Conservation (phyloP, 2,329 filamentous ascomycete genomes). For the Exserohilum rostratum region DNA sequence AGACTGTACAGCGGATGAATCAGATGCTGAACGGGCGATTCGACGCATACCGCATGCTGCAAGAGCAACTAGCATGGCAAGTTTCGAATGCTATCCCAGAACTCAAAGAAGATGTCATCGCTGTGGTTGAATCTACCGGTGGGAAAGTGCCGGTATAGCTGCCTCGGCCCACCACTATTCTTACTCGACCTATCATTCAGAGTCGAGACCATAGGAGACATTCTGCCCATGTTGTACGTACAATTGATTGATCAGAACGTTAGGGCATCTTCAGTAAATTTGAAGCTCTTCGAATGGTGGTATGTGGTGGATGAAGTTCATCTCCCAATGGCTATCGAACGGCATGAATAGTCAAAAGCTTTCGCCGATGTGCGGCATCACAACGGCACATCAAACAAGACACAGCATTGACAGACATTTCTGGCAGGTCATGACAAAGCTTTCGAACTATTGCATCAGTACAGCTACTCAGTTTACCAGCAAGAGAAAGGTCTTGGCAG, state of each 20-base stretch:
- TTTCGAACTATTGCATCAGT: background rate
- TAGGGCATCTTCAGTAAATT: background rate
- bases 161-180: background rate
- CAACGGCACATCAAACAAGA: background rate
- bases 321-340: background rate
- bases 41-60: slow-evolving; percentile 64
- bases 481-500: background rate
- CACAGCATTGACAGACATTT: background rate
- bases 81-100: slow-evolving; percentile 65
- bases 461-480: background rate
- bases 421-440: background rate
- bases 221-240: background rate
- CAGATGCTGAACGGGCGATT: slow-evolving; percentile 66
- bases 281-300: background rate
- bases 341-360: background rate
- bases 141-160: slow-evolving; percentile 35
- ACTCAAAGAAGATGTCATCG: slow-evolving; percentile 59
- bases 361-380: background rate
- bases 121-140: slow-evolving; percentile 55
- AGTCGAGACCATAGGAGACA: background rate
- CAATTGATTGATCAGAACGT: too few species aligned
- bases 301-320: too few species aligned
- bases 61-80: slow-evolving; percentile 64
- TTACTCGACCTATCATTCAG: background rate
- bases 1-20: slow-evolving; percentile 67